Percentiles rank a stretch among this genome's conserved stretches.
These are phyloP conservation scores for Hanseniaspora mollemarum DNA, from an alignment of 805 yeast species.

Conservation along the genomic window DNA sequence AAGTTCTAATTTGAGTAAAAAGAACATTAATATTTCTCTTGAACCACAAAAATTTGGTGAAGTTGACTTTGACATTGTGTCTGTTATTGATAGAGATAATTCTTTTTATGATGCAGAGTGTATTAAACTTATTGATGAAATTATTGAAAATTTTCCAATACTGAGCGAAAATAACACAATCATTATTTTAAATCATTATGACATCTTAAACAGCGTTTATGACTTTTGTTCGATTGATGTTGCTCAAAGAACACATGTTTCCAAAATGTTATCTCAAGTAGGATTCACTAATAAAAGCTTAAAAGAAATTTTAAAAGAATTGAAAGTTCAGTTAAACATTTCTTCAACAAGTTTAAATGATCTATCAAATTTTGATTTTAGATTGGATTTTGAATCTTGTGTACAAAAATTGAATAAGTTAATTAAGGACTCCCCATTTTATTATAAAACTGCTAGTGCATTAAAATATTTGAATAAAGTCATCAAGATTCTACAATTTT, in stretches of 20 bases:
- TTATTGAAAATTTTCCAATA: constrained; percentile 54
- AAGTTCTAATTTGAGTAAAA: constrained; percentile 33
- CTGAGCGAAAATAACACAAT: constrained; percentile 45
- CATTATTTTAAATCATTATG: constrained; percentile 69
- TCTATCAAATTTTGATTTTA: constrained; percentile 67
- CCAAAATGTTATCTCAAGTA: constrained; percentile 61
- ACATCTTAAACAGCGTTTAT: constrained; percentile 60
- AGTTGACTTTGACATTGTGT: constrained; percentile 71
- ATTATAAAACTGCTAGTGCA: constrained; percentile 50
- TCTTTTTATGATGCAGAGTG: constrained; percentile 78
- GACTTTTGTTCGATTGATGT: constrained; percentile 73
- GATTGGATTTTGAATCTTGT: constrained; percentile 55
- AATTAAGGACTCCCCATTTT: constrained; percentile 62
- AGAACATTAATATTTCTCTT: constrained; percentile 41
- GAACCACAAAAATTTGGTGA: constrained; percentile 72
- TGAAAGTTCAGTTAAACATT: constrained; percentile 57
- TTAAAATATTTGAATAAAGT: constrained; percentile 53
- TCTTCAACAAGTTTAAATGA: constrained; percentile 76
- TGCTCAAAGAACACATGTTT: constrained; percentile 58
- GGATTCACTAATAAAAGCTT: constrained; percentile 52
- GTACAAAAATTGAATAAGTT: constrained; percentile 50
- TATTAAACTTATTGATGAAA: constrained; percentile 67
- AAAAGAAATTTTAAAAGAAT: constrained; percentile 44
- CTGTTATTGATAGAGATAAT: constrained; percentile 39
- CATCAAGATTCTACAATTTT: constrained; percentile 38